Base-by-base conservation (phyloP, 23 red algal species). In the Gracilaria gracilis region DNA sequence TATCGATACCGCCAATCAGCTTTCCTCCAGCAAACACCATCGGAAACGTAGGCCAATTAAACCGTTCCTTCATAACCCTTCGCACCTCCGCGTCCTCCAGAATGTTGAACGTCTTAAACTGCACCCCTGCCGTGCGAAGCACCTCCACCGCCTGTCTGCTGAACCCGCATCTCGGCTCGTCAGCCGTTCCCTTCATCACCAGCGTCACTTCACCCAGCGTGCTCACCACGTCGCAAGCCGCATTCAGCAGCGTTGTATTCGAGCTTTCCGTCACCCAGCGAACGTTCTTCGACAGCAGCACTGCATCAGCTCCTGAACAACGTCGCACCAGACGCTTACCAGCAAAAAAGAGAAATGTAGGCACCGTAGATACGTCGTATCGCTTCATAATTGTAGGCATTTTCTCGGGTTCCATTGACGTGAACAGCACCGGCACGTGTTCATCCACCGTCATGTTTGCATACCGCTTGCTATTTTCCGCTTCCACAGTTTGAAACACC, bases 1-100 rank as follows among this genome's bases (percentile, higher is more conserved):
- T 78, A 39, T 97, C 95, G 33, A 97, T 58, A 14, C 95, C 95
- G 14, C 95, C 95, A n/a, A 97, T 29, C 44, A 97, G 79, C 55
- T 88, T 66, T 7, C 95, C 95, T 16, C 36, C 3, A 0, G 35
- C 76, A 57, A 93, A 97, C 40, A 97, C 49, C 88, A 93, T 90
- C 6, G 95, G 95, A 70, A 93, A 97, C 34, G 95, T 97, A 19
- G 81, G 46, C 95, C 95, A 97, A 0, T 89, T 49, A 5, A 79
- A 46, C 9, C 58, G 80, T 79, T 88, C 66, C 70, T 97, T 97
- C 74, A 97, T 51, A 7, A 29, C 82, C 28, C 79, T 71, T 20
- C 95, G 78, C 64, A 97, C 62, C 75, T 82, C 31, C 29, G 37
- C 66, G 57, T 97, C 95, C 31, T 13, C 37, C 71, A 97, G 75